Evolutionary conservation across 164 flowering plant genomes (phyloP).

Genomic region (Brasenia schreberi): DNA sequence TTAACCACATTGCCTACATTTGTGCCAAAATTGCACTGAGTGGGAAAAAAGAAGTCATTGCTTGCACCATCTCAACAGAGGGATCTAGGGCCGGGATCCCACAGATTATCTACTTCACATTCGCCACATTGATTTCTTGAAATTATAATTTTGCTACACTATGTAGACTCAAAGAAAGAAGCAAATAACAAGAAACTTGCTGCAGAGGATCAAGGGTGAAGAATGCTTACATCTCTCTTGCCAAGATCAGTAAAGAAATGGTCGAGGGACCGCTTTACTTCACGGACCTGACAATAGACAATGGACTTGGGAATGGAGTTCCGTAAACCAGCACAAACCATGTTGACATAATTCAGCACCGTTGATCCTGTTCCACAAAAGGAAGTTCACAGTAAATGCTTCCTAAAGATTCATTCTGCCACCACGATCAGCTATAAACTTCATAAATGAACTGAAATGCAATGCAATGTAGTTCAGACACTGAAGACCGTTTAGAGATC

Average conservation of each 20-base stretch:
- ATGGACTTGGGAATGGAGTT: slow-evolving; percentile 86
- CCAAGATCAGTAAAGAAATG: slow-evolving; percentile 80
- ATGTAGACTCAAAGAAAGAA: no score
- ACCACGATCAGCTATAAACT: neutral
- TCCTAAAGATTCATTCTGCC: neutral
- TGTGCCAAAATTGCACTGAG: no score
- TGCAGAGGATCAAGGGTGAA: neutral
- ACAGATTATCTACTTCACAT: no score
- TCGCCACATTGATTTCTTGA: no score
- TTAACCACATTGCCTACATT: no score
- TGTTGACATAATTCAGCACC: slow-evolving; percentile 72
- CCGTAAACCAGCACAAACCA: slow-evolving; percentile 67
- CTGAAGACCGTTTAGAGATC: neutral
- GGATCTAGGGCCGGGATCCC: no score
- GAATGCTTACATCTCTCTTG: slow-evolving; percentile 44
- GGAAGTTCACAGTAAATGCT: neutral
- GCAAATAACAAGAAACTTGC: no score
- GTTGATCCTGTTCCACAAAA: slow-evolving; percentile 43
- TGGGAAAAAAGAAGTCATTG: no score
- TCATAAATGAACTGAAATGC: neutral
- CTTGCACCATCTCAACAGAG: no score
- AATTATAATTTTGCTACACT: no score
- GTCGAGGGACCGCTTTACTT: slow-evolving; percentile 83
- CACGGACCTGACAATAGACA: slow-evolving; percentile 70
- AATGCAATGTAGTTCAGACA: neutral